Base-by-base conservation (phyloP, 2,329 filamentous ascomycete genomes). In the Pseudogymnoascus sp. region DNA sequence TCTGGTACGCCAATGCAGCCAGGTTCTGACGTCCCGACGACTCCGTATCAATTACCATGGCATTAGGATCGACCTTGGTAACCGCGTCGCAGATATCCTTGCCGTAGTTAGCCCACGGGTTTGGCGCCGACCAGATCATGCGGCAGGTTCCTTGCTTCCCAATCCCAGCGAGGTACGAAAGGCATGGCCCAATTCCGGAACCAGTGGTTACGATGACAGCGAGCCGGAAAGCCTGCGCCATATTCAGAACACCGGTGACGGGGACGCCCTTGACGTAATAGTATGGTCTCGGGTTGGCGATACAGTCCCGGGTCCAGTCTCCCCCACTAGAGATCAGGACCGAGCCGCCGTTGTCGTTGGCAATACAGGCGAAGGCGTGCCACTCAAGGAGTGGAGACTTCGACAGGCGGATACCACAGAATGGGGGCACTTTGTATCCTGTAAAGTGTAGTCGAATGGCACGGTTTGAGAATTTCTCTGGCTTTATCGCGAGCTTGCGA, bases 331-430 rank as follows among this genome's bases (percentile, higher is more conserved):
- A 83, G 37, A 86, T 75, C 45, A 86, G 72, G n/a, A 82, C 72
- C 2, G 80, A 83, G 70, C 81, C 84, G n/a, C 77, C 79, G 35
- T 75, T 70, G 37, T 75, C 70, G 62, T 79, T 76, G 0, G 83
- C 80, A 63, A 86, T 83, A 5, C 80, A 82, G 25, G 83, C 83
- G 69, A 86, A 86, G 4, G 79, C 76, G 71, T 86, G 83, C 77
- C 81, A 84, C 71, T 86, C 82, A 18, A 75, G 75, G 38, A 83
- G 70, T 0, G 82, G 81, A 40, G 75, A 75, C 61, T 79, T 77
- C 5, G 80, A 75, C 2, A 84, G 72, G 52, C 80, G 77, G 60
- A 78, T 77, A 63, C 78, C 75, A 45, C 78, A 75, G 59, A 73
- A 74, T 35, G 78, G 75, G 1, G 63, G 60, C 18, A 76, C 75